Evolutionary conservation across 2,329 filamentous ascomycete species (phyloP), one percentile per base, ranked within the genome.

Genomic region (Colletotrichum neosansevieriae): DNA sequence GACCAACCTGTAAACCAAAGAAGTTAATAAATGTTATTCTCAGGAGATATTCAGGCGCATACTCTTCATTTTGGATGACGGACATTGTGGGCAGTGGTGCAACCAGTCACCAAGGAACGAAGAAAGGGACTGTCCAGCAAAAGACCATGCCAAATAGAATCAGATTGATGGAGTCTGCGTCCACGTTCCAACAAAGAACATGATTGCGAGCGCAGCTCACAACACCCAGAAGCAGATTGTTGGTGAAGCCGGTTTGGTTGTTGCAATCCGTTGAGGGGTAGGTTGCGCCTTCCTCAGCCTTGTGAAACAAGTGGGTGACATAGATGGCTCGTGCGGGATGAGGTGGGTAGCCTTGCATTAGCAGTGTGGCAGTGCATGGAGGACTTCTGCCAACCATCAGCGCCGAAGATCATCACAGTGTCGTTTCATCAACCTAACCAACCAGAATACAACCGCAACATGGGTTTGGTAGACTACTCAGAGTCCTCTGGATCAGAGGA

Each of bases 401-500:
- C 29, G 1, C 36, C 10, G 32, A 7, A 34, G 11, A 53, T n/a
- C 38, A 50, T 51, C 60, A 53, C 45, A 47, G 29, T 21, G 21
- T 29, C 45, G 49, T 17, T 29, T 42, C 64, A n/a, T 53, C 49
- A 21, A 50, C 57, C 32, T 32, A 36, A 36, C n/a, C 17, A 6
- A 19, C n/a, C 12, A 40, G 34, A 38, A 17, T n/a, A 11, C 10
- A 70, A 49, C n/a, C 15, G 32, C 42, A 71, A 79, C 54, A 96
- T 96, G 92, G 90, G 87, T 13, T 84, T 97, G 34, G 93, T 96
- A 72, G 90, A 91, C 70, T 97, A 97, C 75, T 94, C 93, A 4
- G 93, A 94, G 77, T 96, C 90, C 53, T 94, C 91, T 12, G 91
- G 92, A 62, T 84, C 84, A 15, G 91, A 92, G 62, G 68, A 79